phyloP scores from a whole-genome alignment of 1,284 basidiomycete species.

The Cronartium quercuum region DNA sequence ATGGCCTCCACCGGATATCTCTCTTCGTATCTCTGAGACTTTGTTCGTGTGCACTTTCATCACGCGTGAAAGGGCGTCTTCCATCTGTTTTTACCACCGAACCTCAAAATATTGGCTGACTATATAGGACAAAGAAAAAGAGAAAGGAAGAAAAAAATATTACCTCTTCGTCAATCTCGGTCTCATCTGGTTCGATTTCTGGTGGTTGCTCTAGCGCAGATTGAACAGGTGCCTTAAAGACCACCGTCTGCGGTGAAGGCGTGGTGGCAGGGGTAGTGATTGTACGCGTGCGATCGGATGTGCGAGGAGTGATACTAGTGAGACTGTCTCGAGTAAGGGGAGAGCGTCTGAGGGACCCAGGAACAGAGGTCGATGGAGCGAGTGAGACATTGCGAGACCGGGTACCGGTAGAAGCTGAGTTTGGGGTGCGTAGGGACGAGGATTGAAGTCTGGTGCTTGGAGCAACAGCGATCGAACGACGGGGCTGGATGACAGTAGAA shows the following conservation, averaged over 20 bases:
- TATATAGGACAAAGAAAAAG: no score
- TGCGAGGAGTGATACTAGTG: neutral
- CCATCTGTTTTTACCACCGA: slow-evolving; percentile 4
- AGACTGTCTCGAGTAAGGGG: neutral
- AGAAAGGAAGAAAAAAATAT: neutral
- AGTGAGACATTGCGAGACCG: neutral
- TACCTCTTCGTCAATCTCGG: neutral
- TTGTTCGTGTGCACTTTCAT: slow-evolving; percentile 22
- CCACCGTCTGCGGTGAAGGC: neutral
- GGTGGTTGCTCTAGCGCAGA: neutral
- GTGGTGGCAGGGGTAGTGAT: neutral
- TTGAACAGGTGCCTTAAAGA: no score
- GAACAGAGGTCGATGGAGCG: neutral
- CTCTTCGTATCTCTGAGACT: neutral
- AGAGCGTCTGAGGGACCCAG: neutral
- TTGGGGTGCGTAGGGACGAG: no score
- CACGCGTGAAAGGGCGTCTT: slow-evolving; percentile 14
- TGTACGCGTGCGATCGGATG: neutral
- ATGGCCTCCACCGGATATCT: slow-evolving; percentile 7
- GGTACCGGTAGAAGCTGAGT: neutral
- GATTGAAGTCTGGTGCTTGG: no score
- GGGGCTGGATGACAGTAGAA: neutral
- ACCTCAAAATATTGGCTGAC: no score
- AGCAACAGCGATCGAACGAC: no score
- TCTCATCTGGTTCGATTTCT: neutral